phyloP scores from a whole-genome alignment of 2,329 filamentous ascomycete species.

The Akanthomyces muscarius region DNA sequence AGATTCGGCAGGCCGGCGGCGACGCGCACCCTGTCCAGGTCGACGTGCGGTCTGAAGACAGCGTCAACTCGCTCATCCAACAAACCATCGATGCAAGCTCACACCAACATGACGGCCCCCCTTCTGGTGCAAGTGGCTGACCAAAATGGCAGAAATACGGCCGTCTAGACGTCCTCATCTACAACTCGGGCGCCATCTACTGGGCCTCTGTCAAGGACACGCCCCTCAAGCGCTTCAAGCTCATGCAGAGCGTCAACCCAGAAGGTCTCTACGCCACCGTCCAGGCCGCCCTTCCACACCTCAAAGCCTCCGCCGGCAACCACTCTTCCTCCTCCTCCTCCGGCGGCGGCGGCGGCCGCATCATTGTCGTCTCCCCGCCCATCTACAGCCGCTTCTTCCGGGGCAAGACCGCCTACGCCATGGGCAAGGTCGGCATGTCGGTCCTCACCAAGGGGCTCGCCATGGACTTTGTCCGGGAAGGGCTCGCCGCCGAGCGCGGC shows the following conservation, averaged over 20 bases:
- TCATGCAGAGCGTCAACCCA: slow-evolving; percentile 71
- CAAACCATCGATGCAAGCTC: slow-evolving; percentile 43
- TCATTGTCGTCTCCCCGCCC: slow-evolving; percentile 77
- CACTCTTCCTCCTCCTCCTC: slow-evolving; percentile 26
- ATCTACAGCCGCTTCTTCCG: slow-evolving; percentile 83
- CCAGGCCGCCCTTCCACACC: slow-evolving; percentile 64
- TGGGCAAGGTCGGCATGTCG: slow-evolving; percentile 76
- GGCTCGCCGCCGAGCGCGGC: slow-evolving; percentile 32
- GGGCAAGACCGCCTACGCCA: slow-evolving; percentile 80
- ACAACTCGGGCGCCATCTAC: slow-evolving; percentile 84
- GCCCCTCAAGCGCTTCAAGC: slow-evolving; percentile 69
- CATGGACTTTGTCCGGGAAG: slow-evolving; percentile 73
- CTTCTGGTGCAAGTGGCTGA: neutral
- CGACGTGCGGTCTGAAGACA: slow-evolving; percentile 63
- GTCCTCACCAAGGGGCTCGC: slow-evolving; percentile 76
- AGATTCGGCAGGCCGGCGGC: slow-evolving; percentile 64
- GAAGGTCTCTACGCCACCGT: slow-evolving; percentile 72
- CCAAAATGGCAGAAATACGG: slow-evolving; percentile 44
- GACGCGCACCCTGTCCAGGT: slow-evolving; percentile 63
- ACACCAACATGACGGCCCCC: neutral
- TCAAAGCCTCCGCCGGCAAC: slow-evolving; percentile 33
- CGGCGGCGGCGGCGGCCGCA: slow-evolving; percentile 48
- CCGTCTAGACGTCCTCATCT: slow-evolving; percentile 69
- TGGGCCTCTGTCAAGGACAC: slow-evolving; percentile 73
- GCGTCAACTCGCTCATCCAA: slow-evolving; percentile 57